Percentiles rank a stretch among this genome's conserved stretches.
phyloP scores from a whole-genome alignment of 2,329 filamentous ascomycete species.

The Aspergillus bombycis region DNA sequence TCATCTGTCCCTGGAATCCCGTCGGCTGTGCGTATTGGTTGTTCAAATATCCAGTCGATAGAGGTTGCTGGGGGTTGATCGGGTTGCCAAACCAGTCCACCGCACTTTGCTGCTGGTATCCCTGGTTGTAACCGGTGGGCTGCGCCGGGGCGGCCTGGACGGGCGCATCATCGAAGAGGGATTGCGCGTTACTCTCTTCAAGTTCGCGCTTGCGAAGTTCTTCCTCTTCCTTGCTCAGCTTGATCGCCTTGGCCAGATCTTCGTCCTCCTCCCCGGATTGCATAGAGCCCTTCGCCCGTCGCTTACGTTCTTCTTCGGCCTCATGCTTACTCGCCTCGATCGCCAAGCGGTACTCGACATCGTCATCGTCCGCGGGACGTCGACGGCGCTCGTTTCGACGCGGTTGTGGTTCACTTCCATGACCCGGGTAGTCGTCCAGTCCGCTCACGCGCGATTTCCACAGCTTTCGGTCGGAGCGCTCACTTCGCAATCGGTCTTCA shows the following conservation, averaged over 20 bases:
- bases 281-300: conserved; percentile 60
- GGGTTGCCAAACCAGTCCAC: conserved; percentile 98
- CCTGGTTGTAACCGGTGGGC: conserved; percentile 90
- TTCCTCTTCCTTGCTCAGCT: conserved; percentile 93
- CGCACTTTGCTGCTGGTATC: conserved; percentile 93
- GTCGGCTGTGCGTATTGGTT: conserved; percentile 76
- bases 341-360: conserved; percentile 85
- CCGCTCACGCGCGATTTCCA: conserved; percentile 98
- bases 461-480: conserved; percentile 86
- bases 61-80: conserved; percentile 74
- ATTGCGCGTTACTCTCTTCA: conserved; percentile 80
- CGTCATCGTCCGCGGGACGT: conserved; percentile 72
- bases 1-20: conserved; percentile 64
- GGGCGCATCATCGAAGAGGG: conserved; percentile 83
- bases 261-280: conserved; percentile 77
- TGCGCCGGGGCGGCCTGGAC: conserved; percentile 69
- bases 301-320: conserved; percentile 85
- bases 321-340: conserved; percentile 94
- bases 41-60: conserved; percentile 69
- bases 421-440: conserved; percentile 70
- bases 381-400: conserved; percentile 47
- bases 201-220: conserved; percentile 77
- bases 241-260: conserved; percentile 91
- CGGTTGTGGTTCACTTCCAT: conserved; percentile 46
- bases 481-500: conserved; percentile 86